Percentiles rank a stretch among this genome's conserved stretches.
Evolutionary conservation across 1,284 basidiomycete genomes (phyloP).

Genomic region (Naganishia sp.): DNA sequence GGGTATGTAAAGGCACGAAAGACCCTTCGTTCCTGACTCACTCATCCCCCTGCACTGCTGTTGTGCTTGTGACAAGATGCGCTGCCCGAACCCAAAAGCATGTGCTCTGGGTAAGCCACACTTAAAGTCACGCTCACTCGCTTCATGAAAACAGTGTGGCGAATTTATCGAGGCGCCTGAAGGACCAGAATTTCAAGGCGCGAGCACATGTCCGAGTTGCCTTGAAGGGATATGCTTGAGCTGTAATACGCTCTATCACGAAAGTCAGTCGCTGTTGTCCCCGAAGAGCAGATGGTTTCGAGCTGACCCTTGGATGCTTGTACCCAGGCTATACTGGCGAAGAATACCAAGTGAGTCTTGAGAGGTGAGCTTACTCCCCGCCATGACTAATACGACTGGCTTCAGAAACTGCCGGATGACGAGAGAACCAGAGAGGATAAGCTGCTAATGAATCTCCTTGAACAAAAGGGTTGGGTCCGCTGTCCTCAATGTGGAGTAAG

Average conservation of each 20-base stretch:
- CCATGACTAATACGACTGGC: not conserved
- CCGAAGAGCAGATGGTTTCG: not conserved
- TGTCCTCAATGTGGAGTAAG: slow-evolving; percentile 22
- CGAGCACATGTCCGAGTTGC: slow-evolving; percentile 15
- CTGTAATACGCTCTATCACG: slow-evolving; percentile 19
- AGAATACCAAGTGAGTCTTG: slow-evolving; percentile 10
- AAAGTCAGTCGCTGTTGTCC: not conserved
- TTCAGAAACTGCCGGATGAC: slow-evolving; percentile 7
- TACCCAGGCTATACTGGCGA: slow-evolving; percentile 14
- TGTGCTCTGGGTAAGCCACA: not conserved
- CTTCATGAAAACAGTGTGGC: slow-evolving; percentile 1
- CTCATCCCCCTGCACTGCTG: not conserved
- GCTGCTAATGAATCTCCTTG: slow-evolving; percentile 12
- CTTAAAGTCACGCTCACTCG: too few relatives aligned
- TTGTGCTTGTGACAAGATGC: not conserved
- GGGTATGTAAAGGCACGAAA: not conserved
- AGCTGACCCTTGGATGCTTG: not conserved
- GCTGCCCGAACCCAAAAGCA: slow-evolving; percentile 13
- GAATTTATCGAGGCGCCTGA: slow-evolving; percentile 16
- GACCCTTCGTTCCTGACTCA: too few relatives aligned
- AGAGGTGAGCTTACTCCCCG: too few relatives aligned
- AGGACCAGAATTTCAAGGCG: slow-evolving; percentile 12
- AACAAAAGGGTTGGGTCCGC: slow-evolving; percentile 15
- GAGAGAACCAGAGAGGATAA: slow-evolving; percentile 19
- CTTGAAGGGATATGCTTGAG: slow-evolving; percentile 18